Evolutionary conservation across 352 stramenopile genomes (phyloP).

Genomic region (Pythium apleroticum): DNA sequence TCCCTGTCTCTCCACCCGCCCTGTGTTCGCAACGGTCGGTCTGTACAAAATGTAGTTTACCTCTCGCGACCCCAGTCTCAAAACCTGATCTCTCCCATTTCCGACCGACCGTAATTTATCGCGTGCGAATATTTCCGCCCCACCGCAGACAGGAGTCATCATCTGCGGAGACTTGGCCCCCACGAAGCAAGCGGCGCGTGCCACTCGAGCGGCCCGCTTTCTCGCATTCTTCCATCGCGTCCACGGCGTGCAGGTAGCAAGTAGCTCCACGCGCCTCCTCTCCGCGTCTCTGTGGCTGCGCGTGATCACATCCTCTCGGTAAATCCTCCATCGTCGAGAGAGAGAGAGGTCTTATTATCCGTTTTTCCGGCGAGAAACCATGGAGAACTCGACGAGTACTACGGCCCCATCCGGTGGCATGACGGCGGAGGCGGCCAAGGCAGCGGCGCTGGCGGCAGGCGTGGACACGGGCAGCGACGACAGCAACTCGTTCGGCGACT

Average conservation of each 20-base stretch:
- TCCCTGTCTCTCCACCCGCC: not conserved
- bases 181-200: not conserved
- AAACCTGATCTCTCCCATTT: too few species aligned
- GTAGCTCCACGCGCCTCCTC: not conserved
- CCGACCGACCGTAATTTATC: constrained; percentile 2
- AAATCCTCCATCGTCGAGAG: too few species aligned
- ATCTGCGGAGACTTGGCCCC: too few species aligned
- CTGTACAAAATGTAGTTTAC: not conserved
- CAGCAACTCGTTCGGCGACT: constrained; percentile 61
- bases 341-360: not conserved
- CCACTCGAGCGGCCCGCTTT: not conserved
- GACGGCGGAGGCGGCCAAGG: constrained; percentile 25
- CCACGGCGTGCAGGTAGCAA: not conserved
- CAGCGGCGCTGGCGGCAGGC: constrained; percentile 17
- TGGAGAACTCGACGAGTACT: constrained; percentile 18
- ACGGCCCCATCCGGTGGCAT: constrained; percentile 9
- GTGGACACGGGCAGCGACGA: constrained; percentile 29
- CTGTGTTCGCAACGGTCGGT: not conserved
- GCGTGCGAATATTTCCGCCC: not conserved
- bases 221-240: constrained; percentile 8
- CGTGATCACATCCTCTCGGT: not conserved
- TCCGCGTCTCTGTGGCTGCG: too few species aligned
- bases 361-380: constrained; percentile 9
- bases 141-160: not conserved
- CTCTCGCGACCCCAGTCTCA: too few species aligned